Evolutionary conservation across 148 eudicot species (phyloP), one percentile per base, ranked within the genome.

Genomic region (Selenicereus undatus): DNA sequence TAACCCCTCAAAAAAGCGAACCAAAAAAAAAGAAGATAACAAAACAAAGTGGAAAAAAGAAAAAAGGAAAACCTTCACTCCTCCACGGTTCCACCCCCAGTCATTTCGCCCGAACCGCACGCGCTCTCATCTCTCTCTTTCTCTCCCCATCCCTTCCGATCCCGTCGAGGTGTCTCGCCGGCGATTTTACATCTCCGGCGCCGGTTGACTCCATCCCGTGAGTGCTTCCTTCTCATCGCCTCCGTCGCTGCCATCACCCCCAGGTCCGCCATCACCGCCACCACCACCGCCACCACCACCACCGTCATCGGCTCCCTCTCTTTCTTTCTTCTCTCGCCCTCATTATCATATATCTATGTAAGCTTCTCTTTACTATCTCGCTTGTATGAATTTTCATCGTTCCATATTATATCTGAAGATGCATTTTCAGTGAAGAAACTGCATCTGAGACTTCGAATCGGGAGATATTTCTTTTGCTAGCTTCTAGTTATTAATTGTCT

Each of bases 361-460:
- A 66, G 71, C 30, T 66, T 66, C 16, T 66, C 71, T 18, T 26
- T 1, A 12, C 35, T 66, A 11, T 66, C 17, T 66, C 32, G 30
- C 71, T 27, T 1, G 0, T 66, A 26, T 27, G 16, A 66, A 66
- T 66, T 66, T 66, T 66, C 6, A 66, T 32, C 35, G 11, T 26
- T 66, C 35, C 17, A 12, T 66, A 14, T 26, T 12, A 27, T 66
- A 26, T 66, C 32, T 27, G 32, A 66, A 66, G 71, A 66, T 66
- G 71, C 71, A 66, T 66, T 66, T 64, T 66, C 71, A 66, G 17
- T 66, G 71, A 26, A 13, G 13, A 8, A 66, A 66, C 91, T 85
- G 95, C 36, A 62, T 90, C 91, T 66, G 36, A 66, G 71, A 66
- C 26, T 26, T 66, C 71, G 35, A 66, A 26, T 66, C 35, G 35